Base-by-base conservation (phyloP, 345 rosid genomes). In the Dipteronia sinensis region DNA sequence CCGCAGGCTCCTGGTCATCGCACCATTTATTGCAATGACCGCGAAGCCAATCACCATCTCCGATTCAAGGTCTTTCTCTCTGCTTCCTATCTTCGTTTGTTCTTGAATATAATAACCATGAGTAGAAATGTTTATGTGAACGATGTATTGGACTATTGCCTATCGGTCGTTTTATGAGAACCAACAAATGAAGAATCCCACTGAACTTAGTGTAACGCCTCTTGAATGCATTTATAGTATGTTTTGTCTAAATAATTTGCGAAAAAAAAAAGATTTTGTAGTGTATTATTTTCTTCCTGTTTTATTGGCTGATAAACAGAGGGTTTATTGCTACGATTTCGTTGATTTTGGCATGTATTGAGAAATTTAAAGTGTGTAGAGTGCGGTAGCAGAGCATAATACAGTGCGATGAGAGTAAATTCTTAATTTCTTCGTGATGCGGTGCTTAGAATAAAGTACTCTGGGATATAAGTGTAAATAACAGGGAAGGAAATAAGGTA, bases 1-100 rank as follows among this genome's bases (percentile, higher is more conserved):
- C 98, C 99, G 10, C 99, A 94, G 89, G 95, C 99, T n/a, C 99
- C 99, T 11, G 78, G 84, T 83, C 81, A 88, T 71, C 98, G 99
- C 63, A 97, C 97, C 82, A 87, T 97, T 81, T 89, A 75, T 83
- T 94, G 99, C 82, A 97, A 97, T 80, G 98, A 97, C 80, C 96
- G 97, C 34, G 99, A 94, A 19, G 94, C 98, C 85, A 97, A 97
- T 85, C 77, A 78, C 70, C 89, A 87, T 69, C 88, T 93, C 78
- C 83, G 91, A 65, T 97, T 89, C 85, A 93, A 89, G 99, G 99
- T 97, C 59, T 64, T 40, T 78, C 27, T 63, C 49, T 72, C 7
- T 65, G 22, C 67, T 17, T 25, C 9, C 3, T 44, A 42, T 67
- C 6, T 63, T 44, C 19, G 31, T 34, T 10, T 46, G 38, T 25